phyloP scores from a whole-genome alignment of 805 yeast species.

The Jamesozyma rosinii region DNA sequence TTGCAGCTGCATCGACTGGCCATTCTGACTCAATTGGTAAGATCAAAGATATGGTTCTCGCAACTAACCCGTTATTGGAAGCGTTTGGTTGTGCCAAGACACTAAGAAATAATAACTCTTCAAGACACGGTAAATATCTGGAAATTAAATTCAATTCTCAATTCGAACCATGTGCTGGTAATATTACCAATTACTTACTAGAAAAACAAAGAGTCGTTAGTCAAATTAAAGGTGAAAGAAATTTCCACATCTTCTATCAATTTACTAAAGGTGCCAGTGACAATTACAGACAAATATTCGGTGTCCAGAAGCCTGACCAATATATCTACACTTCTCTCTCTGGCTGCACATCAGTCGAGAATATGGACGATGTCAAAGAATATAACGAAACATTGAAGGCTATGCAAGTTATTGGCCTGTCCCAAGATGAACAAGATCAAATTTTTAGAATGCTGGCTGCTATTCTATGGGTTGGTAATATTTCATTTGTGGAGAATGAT shows the following conservation, averaged over 20 bases:
- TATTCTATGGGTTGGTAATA: conserved; percentile 89
- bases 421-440: conserved; percentile 77
- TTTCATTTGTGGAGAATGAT: conserved; percentile 75
- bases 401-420: conserved; percentile 78
- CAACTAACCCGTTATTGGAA: conserved; percentile 96
- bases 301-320: conserved; percentile 90
- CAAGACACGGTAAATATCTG: conserved; percentile 92
- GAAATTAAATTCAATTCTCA: conserved; percentile 78
- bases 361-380: conserved; percentile 76
- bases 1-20: conserved; percentile 65
- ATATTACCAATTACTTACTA: conserved; percentile 85
- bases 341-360: conserved; percentile 75
- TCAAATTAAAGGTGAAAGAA: conserved; percentile 85
- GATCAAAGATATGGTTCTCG: conserved; percentile 94
- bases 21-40: conserved; percentile 64
- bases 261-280: conserved; percentile 87
- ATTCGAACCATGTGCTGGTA: conserved; percentile 89
- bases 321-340: conserved; percentile 83
- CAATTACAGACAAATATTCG: conserved; percentile 69
- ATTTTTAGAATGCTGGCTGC: conserved; percentile 79
- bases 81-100: conserved; percentile 98
- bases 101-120: conserved; percentile 92
- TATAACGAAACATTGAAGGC: conserved; percentile 75
- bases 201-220: conserved; percentile 97
- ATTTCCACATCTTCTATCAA: conserved; percentile 95